Percentiles rank a stretch among this genome's conserved stretches.
These are phyloP conservation scores for Neltuma alba DNA, from an alignment of 306 rosid species.

Conservation along the genomic window DNA sequence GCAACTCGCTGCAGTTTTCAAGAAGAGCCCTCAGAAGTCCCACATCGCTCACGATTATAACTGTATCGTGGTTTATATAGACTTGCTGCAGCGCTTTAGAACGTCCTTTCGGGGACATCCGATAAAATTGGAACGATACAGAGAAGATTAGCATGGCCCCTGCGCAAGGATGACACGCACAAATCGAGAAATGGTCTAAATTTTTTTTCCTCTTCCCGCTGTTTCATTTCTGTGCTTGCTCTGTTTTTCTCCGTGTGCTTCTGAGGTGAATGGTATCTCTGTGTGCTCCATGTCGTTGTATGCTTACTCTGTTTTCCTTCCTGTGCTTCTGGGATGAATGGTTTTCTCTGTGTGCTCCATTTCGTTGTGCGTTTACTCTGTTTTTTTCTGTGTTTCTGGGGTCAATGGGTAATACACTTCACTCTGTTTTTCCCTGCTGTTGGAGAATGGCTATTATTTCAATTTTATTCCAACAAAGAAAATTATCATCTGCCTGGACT, in stretches of 20 bases:
- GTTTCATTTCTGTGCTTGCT: no score
- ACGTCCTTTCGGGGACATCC: conserved; percentile 23
- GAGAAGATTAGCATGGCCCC: not conserved
- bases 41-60: not conserved
- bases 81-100: accelerated
- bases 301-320: no score
- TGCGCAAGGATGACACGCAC: not conserved
- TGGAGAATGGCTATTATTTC: not conserved
- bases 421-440: no score
- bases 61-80: not conserved
- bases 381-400: no score
- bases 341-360: no score
- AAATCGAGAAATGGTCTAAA: not conserved
- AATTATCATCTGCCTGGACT: no score
- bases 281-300: no score
- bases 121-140: not conserved
- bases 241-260: not conserved
- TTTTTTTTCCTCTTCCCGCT: not conserved
- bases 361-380: no score
- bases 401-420: no score
- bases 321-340: no score
- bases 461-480: not conserved
- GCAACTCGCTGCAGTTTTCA: not conserved
- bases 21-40: not conserved
- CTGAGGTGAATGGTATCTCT: no score